Evolutionary conservation across 768 basidiomycete species (phyloP).

Genomic region (Trametes cinnabarina): DNA sequence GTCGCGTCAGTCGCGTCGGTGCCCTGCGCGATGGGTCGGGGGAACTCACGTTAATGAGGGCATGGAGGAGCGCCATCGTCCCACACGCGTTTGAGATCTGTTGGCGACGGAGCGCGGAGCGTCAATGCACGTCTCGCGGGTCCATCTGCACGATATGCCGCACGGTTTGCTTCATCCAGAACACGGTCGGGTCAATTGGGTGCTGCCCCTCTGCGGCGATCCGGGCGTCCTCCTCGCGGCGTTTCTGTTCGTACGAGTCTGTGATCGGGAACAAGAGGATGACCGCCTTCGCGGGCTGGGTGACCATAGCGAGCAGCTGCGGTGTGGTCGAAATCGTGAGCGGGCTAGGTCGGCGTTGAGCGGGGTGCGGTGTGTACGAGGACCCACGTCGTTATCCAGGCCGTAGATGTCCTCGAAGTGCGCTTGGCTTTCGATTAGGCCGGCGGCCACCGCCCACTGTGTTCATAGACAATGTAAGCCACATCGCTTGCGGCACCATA

Average conservation of each 20-base stretch:
- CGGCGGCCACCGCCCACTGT: conserved; percentile 72
- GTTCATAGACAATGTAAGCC: neutral
- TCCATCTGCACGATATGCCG: conserved; percentile 17
- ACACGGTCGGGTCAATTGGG: conserved; percentile 58
- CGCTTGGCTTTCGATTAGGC: conserved; percentile 47
- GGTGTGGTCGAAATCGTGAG: neutral
- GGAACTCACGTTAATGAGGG: conserved; percentile 69
- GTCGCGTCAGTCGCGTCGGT: too few species aligned
- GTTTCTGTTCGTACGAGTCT: conserved; percentile 46
- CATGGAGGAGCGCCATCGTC: conserved; percentile 29
- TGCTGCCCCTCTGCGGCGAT: conserved; percentile 47
- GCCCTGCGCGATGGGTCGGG: neutral
- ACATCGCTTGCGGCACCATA: too few species aligned
- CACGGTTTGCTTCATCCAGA: conserved; percentile 93
- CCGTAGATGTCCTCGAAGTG: conserved; percentile 74
- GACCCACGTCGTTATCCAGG: conserved; percentile 59
- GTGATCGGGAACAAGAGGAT: conserved; percentile 80
- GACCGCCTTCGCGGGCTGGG: conserved; percentile 77
- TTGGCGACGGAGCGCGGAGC: too few species aligned
- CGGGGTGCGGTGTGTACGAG: neutral
- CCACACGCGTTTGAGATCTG: conserved; percentile 35
- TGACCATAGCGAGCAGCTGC: conserved; percentile 69
- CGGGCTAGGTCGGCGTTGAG: neutral
- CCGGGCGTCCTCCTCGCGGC: conserved; percentile 58
- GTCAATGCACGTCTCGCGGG: neutral